Base-by-base conservation (phyloP, 2,329 filamentous ascomycete genomes). In the Aspergillus transmontanensis region DNA sequence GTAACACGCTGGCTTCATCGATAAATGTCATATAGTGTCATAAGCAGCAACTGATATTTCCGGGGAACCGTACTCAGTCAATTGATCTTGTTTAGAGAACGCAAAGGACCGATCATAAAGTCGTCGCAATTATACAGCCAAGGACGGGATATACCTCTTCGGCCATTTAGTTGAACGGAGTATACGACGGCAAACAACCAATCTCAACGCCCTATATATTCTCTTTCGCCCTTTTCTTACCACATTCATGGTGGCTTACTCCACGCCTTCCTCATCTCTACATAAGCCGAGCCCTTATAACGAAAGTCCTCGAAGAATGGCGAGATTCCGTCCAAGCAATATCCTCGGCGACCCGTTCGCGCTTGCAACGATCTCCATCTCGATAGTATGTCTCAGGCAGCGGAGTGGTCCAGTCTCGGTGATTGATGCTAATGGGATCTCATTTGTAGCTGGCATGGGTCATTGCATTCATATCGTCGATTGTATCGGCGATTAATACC, bases 271-370 rank as follows among this genome's bases (percentile, higher is more conserved):
- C 58, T 63, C 65, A 55, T 70, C 68, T 51, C 60, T 68, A 57
- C 64, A 59, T 32, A 71, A 73, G 59, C 60, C 67, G 55, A 67
- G 60, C 58, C 66, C 59, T 28, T 69, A 69, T 59, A 50, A 67
- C 43, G 66, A 64, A 36, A 60, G 56, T 56, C 59, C 67, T 48
- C 61, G 64, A 62, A 74, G 58, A 66, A 84, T 81, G 81, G 78
- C 82, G 68, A 81, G 80, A 72, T 89, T 97, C 79, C 90, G 87
- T 78, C 80, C 94, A 79, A 91, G 91, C 76, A 96, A 97, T 80
- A 93, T 99, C 72, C 85, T 97, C 65, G 95, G 95, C 72, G 94
- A 99, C 81, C 95, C 95, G 6, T 98, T 99, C 80, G 94, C 94
- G 64, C 86, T 99, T 64, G 93, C 94, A 60, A 98, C 95, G 41